These are phyloP conservation scores for Rhynchosporium graminicola DNA, from an alignment of 2,329 filamentous ascomycete species.

Conservation along the genomic window DNA sequence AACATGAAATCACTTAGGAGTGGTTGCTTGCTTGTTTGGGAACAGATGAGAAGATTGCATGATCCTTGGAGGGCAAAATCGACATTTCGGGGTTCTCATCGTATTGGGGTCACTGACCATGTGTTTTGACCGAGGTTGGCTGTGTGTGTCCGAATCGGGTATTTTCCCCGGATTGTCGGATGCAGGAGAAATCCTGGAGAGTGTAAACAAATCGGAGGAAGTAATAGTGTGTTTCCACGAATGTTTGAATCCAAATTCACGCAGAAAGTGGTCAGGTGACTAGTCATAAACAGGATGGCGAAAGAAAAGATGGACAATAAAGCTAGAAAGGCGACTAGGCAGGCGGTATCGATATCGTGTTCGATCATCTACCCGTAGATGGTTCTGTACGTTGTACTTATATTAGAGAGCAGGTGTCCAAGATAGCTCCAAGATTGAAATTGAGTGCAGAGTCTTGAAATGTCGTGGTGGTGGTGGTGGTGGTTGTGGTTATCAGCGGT, in stretches of 20 bases:
- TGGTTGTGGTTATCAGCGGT: background rate
- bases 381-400: too few relatives aligned
- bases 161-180: conserved; percentile 27
- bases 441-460: background rate
- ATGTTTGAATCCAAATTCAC: background rate
- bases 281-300: too few relatives aligned
- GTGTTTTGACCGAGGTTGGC: conserved; percentile 14
- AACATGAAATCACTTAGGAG: background rate
- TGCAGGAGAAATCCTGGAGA: conserved; percentile 28
- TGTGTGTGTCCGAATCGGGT: conserved; percentile 16
- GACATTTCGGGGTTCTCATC: conserved; percentile 11
- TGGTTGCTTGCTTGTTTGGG: background rate
- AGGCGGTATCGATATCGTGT: too few relatives aligned
- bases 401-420: background rate
- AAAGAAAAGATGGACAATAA: too few relatives aligned
- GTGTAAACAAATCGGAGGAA: conserved; percentile 9
- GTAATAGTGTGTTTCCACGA: background rate
- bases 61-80: conserved; percentile 2
- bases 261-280: background rate
- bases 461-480: background rate
- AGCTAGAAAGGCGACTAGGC: too few relatives aligned
- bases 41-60: conserved; percentile 1
- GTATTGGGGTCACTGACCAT: background rate
- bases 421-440: conserved; percentile 5
- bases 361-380: too few relatives aligned